Base-by-base conservation (phyloP, 2,329 filamentous ascomycete genomes). In the Shiraia sp. region DNA sequence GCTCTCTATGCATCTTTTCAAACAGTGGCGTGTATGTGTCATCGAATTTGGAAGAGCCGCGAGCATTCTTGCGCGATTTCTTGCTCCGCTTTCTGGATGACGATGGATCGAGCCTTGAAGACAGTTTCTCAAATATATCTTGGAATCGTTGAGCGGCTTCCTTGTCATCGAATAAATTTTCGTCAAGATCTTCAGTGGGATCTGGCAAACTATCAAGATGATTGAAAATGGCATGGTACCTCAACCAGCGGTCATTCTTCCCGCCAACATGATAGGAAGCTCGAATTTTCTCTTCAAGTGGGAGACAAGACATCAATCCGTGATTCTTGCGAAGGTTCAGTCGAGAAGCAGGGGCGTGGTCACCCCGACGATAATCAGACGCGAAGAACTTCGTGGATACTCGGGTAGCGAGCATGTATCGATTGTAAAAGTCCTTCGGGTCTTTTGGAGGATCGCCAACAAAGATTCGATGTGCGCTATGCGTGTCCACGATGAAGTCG, bases 401-500 rank as follows among this genome's bases (percentile, higher is more conserved):
- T 6, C 41, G 40, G 24, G 40, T 33, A 10, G 37, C 44, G 8
- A 55, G 25, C 5, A 24, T 10, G 15, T 36, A 37, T 9, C 52
- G 52, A 3, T 36, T 12, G 17, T 32, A n/a, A 16, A 55, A 57
- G 24, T 46, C 24, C 8, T 47, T 28, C 3, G 51, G 47, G 25
- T 53, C 31, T 14, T 38, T 48, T n/a, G 55, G 55, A 9, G 36
- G 40, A 15, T 46, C 42, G 4, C 53, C 49, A 10, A 49, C 31
- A 27, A 51, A 59, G 22, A 59, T 48, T 3, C 47, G 48, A 16
- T 46, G 32, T 6, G 24, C 12, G 10, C 46, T 49, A 29, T 57
- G 53, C 25, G 37, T 43, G 12, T 51, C n/a, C 5, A 59, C 51
- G 33, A 59, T 38, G 36, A 47, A 53, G 3, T 59, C 53, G 10